Percentiles rank a stretch among this genome's conserved stretches.
These are phyloP conservation scores for Psilocybe azurescens DNA, from an alignment of 768 basidiomycete species.

Conservation along the genomic window DNA sequence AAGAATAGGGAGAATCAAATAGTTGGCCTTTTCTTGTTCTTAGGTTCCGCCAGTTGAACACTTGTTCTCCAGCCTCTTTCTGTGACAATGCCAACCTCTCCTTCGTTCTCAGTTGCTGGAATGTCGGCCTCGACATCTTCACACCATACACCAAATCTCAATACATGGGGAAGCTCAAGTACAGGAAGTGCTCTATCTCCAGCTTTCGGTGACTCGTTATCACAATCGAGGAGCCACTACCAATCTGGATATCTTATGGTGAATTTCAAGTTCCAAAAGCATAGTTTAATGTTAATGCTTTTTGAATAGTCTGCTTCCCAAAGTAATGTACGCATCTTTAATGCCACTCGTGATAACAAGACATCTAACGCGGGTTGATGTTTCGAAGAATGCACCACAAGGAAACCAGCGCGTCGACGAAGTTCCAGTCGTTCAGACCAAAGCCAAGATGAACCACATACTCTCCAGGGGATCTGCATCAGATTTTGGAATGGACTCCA, in stretches of 20 bases:
- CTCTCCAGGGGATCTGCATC: conserved; percentile 66
- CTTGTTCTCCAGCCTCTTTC: background rate
- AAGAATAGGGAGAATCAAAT: conserved; percentile 1
- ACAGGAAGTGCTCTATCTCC: conserved; percentile 47
- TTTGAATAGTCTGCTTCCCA: conserved; percentile 62
- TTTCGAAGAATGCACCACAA: conserved; percentile 49
- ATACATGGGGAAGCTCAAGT: conserved; percentile 57
- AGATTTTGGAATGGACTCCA: conserved; percentile 84
- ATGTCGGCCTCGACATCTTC: conserved; percentile 57
- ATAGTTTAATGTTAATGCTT: background rate
- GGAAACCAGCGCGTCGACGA: conserved; percentile 73
- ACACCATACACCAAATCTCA: conserved; percentile 54
- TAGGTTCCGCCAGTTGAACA: background rate
- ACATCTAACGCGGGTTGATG: conserved; percentile 2
- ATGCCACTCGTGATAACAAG: background rate
- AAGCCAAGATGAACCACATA: conserved; percentile 79
- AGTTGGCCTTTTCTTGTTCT: conserved; percentile 6
- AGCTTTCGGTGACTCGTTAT: conserved; percentile 70
- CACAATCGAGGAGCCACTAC: conserved; percentile 78
- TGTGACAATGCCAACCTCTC: conserved; percentile 43
- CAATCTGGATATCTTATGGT: conserved; percentile 86
- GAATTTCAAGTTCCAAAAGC: conserved; percentile 22
- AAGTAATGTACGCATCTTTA: conserved; percentile 48
- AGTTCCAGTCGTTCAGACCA: conserved; percentile 75
- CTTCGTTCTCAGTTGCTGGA: conserved; percentile 60